Conservation (phyloP, 495 filamentous ascomycete genomes). For the Aspergillus sparsus region DNA sequence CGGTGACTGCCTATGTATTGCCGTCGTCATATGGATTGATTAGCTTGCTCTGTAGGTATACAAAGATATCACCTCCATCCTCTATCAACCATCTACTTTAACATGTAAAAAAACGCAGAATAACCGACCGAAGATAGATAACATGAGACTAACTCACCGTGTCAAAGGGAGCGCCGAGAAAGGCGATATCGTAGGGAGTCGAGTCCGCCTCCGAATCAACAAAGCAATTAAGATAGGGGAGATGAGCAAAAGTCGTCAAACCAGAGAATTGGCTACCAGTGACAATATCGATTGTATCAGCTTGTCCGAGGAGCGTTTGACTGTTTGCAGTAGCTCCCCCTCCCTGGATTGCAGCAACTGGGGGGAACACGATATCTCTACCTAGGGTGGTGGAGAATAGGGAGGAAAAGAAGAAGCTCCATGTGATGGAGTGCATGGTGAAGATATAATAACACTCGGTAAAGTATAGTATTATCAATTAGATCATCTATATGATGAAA, state of each 20-base stretch:
- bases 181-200: constrained; percentile 33
- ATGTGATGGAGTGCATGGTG: constrained; percentile 5
- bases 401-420: not conserved
- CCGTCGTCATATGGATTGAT: not conserved
- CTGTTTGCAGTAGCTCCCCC: not conserved
- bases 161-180: constrained; percentile 54
- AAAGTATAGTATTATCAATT: too few species aligned
- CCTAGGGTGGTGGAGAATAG: constrained; percentile 14
- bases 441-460: too few species aligned
- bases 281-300: constrained; percentile 29
- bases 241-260: constrained; percentile 51
- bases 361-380: constrained; percentile 45
- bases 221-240: constrained; percentile 49
- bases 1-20: constrained; percentile 36
- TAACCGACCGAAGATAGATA: too few species aligned
- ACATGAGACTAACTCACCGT: constrained; percentile 28
- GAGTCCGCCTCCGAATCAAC: constrained; percentile 19
- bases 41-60: too few species aligned
- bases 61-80: too few species aligned
- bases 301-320: constrained; percentile 24
- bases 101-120: too few species aligned
- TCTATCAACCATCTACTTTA: too few species aligned
- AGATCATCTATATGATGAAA: too few species aligned
- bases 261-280: constrained; percentile 39
- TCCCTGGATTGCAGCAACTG: constrained; percentile 26